These are phyloP conservation scores for Polytrichum formosum DNA, from an alignment of 225 moss, liverwort and hornwort genomes.

Conservation along the genomic window DNA sequence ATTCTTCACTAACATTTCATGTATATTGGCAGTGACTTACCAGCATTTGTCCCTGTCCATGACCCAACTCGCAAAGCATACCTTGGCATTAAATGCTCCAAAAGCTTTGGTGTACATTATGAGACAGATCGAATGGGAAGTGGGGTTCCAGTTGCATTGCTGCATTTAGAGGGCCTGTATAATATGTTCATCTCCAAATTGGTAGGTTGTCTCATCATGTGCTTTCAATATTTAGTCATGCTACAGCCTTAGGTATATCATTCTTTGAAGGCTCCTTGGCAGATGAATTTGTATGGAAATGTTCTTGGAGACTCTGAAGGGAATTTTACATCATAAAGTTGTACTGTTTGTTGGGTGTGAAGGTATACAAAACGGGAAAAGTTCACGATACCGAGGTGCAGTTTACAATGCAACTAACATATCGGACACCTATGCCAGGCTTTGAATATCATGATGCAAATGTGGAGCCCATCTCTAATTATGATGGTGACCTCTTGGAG, in stretches of 20 bases:
- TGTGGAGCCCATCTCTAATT: constrained; percentile 60
- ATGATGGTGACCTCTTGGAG: constrained; percentile 67
- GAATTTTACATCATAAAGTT: constrained; percentile 13
- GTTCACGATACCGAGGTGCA: constrained; percentile 63
- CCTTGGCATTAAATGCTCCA: constrained; percentile 75
- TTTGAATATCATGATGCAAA: constrained; percentile 49
- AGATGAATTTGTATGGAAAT: no score
- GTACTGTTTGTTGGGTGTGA: constrained; percentile 37
- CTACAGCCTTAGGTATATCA: no score
- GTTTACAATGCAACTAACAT: constrained; percentile 88
- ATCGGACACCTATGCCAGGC: constrained; percentile 90
- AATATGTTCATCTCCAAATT: constrained; percentile 78
- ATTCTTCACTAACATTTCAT: background rate
- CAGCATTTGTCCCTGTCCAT: constrained; percentile 91
- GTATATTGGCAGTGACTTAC: constrained; percentile 62
- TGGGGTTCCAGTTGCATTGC: constrained; percentile 70
- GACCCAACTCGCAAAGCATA: constrained; percentile 85
- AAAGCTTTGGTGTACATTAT: constrained; percentile 64
- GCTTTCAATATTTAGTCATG: background rate
- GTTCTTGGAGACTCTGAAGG: background rate
- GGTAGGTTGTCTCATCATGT: constrained; percentile 35
- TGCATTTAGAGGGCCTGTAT: constrained; percentile 82
- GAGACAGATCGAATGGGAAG: constrained; percentile 82
- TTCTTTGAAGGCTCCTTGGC: no score
- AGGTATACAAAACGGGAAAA: constrained; percentile 70